phyloP scores from a whole-genome alignment of 805 yeast species.

The Saccharomycopsis malanga region DNA sequence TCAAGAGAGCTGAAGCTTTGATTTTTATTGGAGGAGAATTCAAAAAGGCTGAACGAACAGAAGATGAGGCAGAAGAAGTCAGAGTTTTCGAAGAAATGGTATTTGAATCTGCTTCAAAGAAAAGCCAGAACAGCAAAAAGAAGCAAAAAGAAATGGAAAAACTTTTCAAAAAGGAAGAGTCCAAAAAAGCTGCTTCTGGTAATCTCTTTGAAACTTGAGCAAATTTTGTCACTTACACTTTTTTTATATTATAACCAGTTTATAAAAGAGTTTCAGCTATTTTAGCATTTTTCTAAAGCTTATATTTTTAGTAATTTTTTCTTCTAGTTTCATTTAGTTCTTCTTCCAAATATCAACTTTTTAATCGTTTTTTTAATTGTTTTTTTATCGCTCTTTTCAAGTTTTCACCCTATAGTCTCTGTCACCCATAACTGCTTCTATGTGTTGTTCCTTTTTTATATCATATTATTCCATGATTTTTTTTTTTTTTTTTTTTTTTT shows the following conservation, averaged over 20 bases:
- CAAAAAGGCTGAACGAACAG: constrained; percentile 58
- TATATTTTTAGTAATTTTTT: no score
- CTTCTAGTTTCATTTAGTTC: no score
- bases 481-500: no score
- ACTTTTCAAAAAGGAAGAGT: constrained; percentile 16
- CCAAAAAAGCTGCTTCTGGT: constrained; percentile 17
- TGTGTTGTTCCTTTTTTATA: no score
- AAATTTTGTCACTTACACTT: neutral
- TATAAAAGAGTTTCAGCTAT: no score
- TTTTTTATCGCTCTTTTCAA: no score
- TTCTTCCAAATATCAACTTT: no score
- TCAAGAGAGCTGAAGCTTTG: constrained; percentile 74
- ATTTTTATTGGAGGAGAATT: constrained; percentile 65
- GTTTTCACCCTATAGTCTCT: no score
- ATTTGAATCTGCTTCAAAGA: constrained; percentile 69
- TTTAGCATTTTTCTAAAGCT: no score
- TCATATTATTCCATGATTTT: no score
- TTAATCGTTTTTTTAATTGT: no score
- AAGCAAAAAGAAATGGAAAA: constrained; percentile 14
- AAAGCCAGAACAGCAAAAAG: constrained; percentile 42
- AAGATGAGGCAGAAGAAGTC: constrained; percentile 90
- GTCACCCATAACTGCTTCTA: no score
- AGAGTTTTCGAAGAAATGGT: constrained; percentile 85
- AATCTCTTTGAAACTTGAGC: constrained; percentile 15
- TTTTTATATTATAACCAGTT: neutral